Percentiles rank a stretch among this genome's conserved stretches.
These are phyloP conservation scores for Coemansia sp. DNA, from an alignment of 192 early-diverging fungal genomes.

Conservation along the genomic window DNA sequence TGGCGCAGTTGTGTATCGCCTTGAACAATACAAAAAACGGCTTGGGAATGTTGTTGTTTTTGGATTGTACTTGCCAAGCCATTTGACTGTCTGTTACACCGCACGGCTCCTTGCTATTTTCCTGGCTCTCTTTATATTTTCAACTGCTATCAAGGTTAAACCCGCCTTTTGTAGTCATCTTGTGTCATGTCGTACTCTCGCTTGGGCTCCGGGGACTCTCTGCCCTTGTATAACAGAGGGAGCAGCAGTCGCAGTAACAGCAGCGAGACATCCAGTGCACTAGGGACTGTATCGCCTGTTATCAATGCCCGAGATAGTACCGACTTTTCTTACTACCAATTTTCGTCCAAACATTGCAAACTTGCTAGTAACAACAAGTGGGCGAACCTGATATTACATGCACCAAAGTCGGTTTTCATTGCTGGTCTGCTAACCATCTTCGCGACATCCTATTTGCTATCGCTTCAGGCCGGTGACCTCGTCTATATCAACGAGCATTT, in stretches of 20 bases:
- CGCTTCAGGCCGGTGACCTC: slow-evolving; percentile 53
- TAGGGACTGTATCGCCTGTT: neutral
- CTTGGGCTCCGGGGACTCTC: neutral
- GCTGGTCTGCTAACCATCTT: slow-evolving; percentile 6
- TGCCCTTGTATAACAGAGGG: neutral
- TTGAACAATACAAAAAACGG: neutral
- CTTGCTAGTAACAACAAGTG: neutral
- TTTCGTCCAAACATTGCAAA: neutral
- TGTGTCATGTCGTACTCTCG: neutral
- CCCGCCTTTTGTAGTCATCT: neutral
- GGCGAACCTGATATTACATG: neutral
- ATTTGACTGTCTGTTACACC: too few relatives aligned
- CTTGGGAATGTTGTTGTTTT: neutral
- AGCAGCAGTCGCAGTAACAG: neutral
- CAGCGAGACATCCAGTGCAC: neutral
- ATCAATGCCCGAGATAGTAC: neutral
- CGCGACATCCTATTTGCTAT: slow-evolving; percentile 16
- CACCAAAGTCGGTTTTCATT: slow-evolving; percentile 19
- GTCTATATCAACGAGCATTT: slow-evolving; percentile 58
- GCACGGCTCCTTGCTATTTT: neutral
- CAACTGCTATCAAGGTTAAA: neutral
- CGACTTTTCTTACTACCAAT: neutral
- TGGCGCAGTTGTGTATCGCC: too few relatives aligned
- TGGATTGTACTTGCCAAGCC: slow-evolving; percentile 1
- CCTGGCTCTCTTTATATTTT: neutral